A percentile compares a stretch with the other conserved stretches of the same genome.
Conservation (phyloP, 495 filamentous ascomycete species). For the Talaromyces proteolyticus region DNA sequence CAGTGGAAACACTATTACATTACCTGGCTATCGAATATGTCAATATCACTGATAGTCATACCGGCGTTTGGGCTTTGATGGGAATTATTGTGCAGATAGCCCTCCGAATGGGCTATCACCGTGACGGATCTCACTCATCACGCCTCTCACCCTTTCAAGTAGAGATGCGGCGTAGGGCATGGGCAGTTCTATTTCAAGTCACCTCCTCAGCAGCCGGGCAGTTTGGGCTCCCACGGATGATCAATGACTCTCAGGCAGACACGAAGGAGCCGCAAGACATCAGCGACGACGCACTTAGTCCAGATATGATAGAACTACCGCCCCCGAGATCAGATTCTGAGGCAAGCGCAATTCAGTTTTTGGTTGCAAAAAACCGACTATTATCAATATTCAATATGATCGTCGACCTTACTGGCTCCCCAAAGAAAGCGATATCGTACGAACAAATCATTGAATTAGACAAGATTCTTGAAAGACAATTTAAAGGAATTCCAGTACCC, state of each 20-base stretch:
- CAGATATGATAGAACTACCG: slow-evolving; percentile 18
- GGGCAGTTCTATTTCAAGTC: slow-evolving; percentile 42
- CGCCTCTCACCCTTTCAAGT: slow-evolving; percentile 44
- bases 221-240: slow-evolving; percentile 29
- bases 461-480: slow-evolving; percentile 23
- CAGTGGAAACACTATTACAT: slow-evolving; percentile 31
- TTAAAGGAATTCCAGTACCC: slow-evolving; percentile 21
- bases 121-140: slow-evolving; percentile 35
- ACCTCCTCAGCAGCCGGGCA: slow-evolving; percentile 38
- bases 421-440: slow-evolving; percentile 20
- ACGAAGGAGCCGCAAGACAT: slow-evolving; percentile 29
- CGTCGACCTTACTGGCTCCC: slow-evolving; percentile 31
- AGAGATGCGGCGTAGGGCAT: slow-evolving; percentile 50
- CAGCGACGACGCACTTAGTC: slow-evolving; percentile 21
- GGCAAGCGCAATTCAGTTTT: slow-evolving; percentile 28
- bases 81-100: slow-evolving; percentile 29
- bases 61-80: slow-evolving; percentile 32
- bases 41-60: slow-evolving; percentile 20
- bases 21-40: slow-evolving; percentile 31
- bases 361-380: slow-evolving; percentile 32
- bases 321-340: slow-evolving; percentile 18
- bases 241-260: slow-evolving; percentile 24
- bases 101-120: slow-evolving; percentile 40
- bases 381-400: slow-evolving; percentile 35
- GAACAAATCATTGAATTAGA: slow-evolving; percentile 34